phyloP scores from a whole-genome alignment of 1,139 yeast species.

The Nakaseomyces sp. region DNA sequence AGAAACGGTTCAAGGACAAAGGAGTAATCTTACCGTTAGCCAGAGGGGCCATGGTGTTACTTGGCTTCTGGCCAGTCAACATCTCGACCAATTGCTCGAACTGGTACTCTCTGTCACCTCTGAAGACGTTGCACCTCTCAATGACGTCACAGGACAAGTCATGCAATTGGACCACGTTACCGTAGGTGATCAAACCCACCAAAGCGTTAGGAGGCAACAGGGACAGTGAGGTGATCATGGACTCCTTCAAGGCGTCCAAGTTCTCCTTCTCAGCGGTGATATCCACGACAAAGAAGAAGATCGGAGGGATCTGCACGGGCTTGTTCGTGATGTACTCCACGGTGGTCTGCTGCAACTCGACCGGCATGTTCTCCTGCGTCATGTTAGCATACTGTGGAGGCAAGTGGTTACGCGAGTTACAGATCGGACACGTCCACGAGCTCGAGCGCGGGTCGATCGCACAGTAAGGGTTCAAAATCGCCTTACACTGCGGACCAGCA shows the following conservation, averaged over 20 bases:
- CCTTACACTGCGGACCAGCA: slow-evolving; percentile 69
- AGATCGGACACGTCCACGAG: slow-evolving; percentile 86
- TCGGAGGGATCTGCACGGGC: slow-evolving; percentile 92
- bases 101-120: slow-evolving; percentile 85
- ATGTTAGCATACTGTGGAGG: slow-evolving; percentile 87
- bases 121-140: slow-evolving; percentile 75
- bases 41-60: slow-evolving; percentile 12
- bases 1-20: slow-evolving; percentile 54
- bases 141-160: slow-evolving; percentile 77
- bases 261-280: slow-evolving; percentile 93
- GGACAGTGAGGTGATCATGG: slow-evolving; percentile 71
- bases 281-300: slow-evolving; percentile 83
- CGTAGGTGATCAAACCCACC: slow-evolving; percentile 86
- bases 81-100: slow-evolving; percentile 67
- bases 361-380: slow-evolving; percentile 74
- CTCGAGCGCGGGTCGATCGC: slow-evolving; percentile 74
- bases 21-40: slow-evolving; percentile 33
- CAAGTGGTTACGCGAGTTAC: slow-evolving; percentile 74
- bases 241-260: slow-evolving; percentile 78
- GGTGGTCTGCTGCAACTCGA: slow-evolving; percentile 81
- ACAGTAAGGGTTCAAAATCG: slow-evolving; percentile 82
- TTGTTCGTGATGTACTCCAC: slow-evolving; percentile 85
- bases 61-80: slow-evolving; percentile 45
- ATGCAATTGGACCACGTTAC: slow-evolving; percentile 91
- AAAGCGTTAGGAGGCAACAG: slow-evolving; percentile 89